A percentile compares a stretch with the other conserved stretches of the same genome.
Evolutionary conservation across 352 stramenopile genomes (phyloP).

Genomic region (Phytophthora sp.): DNA sequence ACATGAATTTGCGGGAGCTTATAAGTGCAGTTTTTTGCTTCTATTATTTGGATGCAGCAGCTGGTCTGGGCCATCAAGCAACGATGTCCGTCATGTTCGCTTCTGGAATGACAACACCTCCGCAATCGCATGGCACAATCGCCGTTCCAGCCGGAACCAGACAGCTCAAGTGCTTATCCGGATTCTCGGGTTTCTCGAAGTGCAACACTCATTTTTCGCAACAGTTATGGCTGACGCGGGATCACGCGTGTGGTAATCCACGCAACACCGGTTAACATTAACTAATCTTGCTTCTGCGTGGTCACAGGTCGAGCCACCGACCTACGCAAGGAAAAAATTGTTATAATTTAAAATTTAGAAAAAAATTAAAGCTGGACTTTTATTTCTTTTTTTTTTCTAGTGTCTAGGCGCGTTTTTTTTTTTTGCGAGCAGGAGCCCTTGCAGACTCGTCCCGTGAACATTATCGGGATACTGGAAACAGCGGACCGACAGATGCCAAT

Average conservation of each 20-base stretch:
- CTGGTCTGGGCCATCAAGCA: not conserved
- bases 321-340: conserved; percentile 6
- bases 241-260: conserved; percentile 11
- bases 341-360: too few relatives aligned
- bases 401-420: conserved; percentile 10
- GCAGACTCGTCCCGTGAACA: not conserved
- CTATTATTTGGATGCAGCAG: not conserved
- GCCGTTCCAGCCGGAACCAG: conserved; percentile 2
- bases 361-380: too few relatives aligned
- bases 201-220: conserved; percentile 1
- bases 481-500: conserved; percentile 1
- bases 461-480: conserved; percentile 10
- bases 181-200: conserved; percentile 9
- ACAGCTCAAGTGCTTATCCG: conserved; percentile 2
- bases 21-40: conserved; percentile 23
- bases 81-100: not conserved
- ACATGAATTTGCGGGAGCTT: conserved; percentile 26
- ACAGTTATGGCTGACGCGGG: conserved; percentile 10
- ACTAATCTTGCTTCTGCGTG: conserved; percentile 1
- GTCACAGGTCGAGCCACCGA: conserved; percentile 14
- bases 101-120: conserved; percentile 34
- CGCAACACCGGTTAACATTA: conserved; percentile 8
- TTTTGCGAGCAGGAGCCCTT: conserved; percentile 13
- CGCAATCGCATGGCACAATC: conserved; percentile 20
- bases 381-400: too few relatives aligned